Evolutionary conservation across 805 yeast genomes (phyloP).

Genomic region (Ascoidea rubescens): DNA sequence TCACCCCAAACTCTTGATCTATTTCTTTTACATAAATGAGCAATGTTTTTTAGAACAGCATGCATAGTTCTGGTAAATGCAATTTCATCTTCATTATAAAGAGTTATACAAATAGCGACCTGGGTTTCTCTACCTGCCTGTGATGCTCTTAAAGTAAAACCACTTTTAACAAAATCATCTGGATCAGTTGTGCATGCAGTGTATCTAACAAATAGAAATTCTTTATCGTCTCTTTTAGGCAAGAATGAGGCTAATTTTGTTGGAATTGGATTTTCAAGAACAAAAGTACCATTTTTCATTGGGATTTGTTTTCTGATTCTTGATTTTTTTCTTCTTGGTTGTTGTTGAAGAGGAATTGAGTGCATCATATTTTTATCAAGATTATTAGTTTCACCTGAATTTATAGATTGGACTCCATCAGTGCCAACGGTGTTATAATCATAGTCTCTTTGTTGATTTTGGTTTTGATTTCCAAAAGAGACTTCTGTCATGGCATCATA

Average conservation of each 20-base stretch:
- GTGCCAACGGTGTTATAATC: conserved; percentile 8
- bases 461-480: conserved; percentile 18
- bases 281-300: conserved; percentile 69
- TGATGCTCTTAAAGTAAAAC: conserved; percentile 77
- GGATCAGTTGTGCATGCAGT: conserved; percentile 95
- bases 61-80: conserved; percentile 89
- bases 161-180: conserved; percentile 63
- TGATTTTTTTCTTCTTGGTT: conserved; percentile 48
- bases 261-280: conserved; percentile 90
- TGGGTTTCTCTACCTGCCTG: conserved; percentile 87
- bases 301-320: conserved; percentile 60
- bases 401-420: conserved; percentile 13
- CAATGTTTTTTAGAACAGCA: conserved; percentile 84
- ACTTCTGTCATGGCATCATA: conserved; percentile 17
- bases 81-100: conserved; percentile 92
- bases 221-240: conserved; percentile 82
- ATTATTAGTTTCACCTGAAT: conserved; percentile 14
- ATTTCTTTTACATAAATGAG: conserved; percentile 70
- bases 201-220: conserved; percentile 90
- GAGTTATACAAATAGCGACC: conserved; percentile 81
- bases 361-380: conserved; percentile 34
- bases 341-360: conserved; percentile 20
- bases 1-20: conserved; percentile 89
- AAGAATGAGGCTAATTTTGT: conserved; percentile 72
- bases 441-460: conserved; percentile 21